phyloP scores from a whole-genome alignment of 2,329 filamentous ascomycete genomes.

The Nemania sp. region DNA sequence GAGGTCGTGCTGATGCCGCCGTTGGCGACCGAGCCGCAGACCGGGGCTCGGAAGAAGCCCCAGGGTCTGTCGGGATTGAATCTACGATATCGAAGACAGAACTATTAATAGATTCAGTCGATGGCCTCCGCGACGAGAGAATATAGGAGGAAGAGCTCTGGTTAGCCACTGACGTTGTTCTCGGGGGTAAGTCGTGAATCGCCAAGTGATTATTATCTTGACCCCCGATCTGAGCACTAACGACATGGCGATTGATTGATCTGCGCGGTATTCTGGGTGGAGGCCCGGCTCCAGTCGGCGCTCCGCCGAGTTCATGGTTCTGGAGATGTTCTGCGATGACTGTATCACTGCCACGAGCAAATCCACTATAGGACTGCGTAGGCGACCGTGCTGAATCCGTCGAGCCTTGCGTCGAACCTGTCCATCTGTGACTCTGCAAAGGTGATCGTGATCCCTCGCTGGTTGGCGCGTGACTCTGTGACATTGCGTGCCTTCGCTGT shows the following conservation, averaged over 20 bases:
- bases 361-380: slow-evolving; percentile 28
- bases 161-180: slow-evolving; percentile 32
- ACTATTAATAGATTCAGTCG: slow-evolving; percentile 43
- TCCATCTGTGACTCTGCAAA: slow-evolving; percentile 36
- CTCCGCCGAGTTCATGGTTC: slow-evolving; percentile 22
- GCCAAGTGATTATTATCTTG: slow-evolving; percentile 20
- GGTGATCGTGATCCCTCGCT: slow-evolving; percentile 37
- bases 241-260: too few species aligned
- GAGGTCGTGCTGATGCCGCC: neutral
- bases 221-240: slow-evolving; percentile 21
- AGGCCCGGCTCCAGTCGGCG: slow-evolving; percentile 25
- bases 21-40: slow-evolving; percentile 23
- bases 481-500: slow-evolving; percentile 31
- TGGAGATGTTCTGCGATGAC: slow-evolving; percentile 20
- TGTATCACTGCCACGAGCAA: slow-evolving; percentile 26
- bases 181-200: slow-evolving; percentile 30
- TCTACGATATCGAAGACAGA: slow-evolving; percentile 42
- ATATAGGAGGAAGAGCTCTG: slow-evolving; percentile 23
- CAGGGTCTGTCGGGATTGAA: slow-evolving; percentile 28
- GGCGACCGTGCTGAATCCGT: slow-evolving; percentile 21
- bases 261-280: slow-evolving; percentile 31
- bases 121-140: slow-evolving; percentile 36
- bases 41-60: slow-evolving; percentile 26
- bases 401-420: slow-evolving; percentile 38
- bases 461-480: slow-evolving; percentile 30